These are phyloP conservation scores for Rauvolfia tetraphylla DNA, from an alignment of 257 asterid genomes.

Conservation along the genomic window DNA sequence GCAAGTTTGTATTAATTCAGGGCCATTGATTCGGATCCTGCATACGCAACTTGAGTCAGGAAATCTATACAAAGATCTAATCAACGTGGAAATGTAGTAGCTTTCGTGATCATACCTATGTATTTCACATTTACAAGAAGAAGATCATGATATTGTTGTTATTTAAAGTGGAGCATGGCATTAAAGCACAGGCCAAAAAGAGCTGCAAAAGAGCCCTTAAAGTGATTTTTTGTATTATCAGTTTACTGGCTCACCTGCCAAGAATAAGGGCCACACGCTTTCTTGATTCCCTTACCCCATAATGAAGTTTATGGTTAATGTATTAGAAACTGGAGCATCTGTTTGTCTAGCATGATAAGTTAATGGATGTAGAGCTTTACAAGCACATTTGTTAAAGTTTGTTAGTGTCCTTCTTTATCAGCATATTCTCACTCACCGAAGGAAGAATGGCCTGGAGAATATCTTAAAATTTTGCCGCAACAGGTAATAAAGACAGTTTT, in stretches of 20 bases:
- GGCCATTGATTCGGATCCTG: not conserved
- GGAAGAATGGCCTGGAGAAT: constrained; percentile 18
- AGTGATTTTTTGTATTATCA: constrained; percentile 9
- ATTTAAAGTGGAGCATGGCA: constrained; percentile 22
- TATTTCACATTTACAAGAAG: not conserved
- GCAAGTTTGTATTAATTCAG: constrained; percentile 59
- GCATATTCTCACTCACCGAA: constrained; percentile 13
- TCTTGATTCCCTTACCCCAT: not conserved
- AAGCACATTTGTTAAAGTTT: constrained; percentile 23
- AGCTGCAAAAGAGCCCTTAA: constrained; percentile 1
- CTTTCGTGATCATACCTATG: not conserved
- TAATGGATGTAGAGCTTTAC: constrained; percentile 19
- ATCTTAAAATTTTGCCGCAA: constrained; percentile 10
- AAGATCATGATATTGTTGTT: constrained; percentile 6
- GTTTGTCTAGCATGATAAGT: constrained; percentile 7
- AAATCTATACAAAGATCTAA: not conserved
- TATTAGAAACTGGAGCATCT: constrained; percentile 9
- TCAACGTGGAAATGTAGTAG: not conserved
- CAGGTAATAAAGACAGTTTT: constrained; percentile 9
- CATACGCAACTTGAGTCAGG: not conserved
- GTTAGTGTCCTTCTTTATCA: constrained; percentile 14
- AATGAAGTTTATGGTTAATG: constrained; percentile 1
- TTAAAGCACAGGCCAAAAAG: constrained; percentile 18
- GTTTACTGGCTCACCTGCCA: constrained; percentile 1
- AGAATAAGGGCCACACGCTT: constrained; percentile 17